These are phyloP conservation scores for Pyricularia sp. DNA, from an alignment of 2,329 filamentous ascomycete genomes.

Conservation along the genomic window DNA sequence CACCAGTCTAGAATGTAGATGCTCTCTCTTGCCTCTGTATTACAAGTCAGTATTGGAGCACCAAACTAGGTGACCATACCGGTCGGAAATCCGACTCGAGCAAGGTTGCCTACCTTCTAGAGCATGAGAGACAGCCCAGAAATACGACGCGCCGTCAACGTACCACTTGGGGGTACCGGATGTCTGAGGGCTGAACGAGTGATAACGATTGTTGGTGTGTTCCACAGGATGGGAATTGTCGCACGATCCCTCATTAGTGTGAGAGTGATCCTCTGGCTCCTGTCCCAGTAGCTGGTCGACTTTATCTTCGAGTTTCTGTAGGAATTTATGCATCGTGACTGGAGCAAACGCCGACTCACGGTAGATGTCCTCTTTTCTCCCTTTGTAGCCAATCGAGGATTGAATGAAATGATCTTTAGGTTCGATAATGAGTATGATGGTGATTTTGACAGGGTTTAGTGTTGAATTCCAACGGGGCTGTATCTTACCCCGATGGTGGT, in stretches of 20 bases:
- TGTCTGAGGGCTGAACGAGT: conserved; percentile 65
- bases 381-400: neutral
- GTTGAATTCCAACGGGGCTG: neutral
- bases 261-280: conserved; percentile 30
- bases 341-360: neutral
- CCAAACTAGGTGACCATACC: too few relatives aligned
- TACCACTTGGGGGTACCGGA: conserved; percentile 78
- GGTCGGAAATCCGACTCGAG: too few relatives aligned
- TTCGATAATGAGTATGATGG: neutral
- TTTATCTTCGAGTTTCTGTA: conserved; percentile 33
- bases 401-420: neutral
- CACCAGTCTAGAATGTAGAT: conserved; percentile 90
- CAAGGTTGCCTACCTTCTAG: conserved; percentile 44
- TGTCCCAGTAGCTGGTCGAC: conserved; percentile 29
- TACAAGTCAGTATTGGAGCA: neutral
- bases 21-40: conserved; percentile 56
- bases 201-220: conserved; percentile 42
- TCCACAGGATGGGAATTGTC: conserved; percentile 30
- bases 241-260: conserved; percentile 30
- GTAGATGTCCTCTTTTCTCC: neutral
- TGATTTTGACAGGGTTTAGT: neutral
- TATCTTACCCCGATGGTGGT: neutral
- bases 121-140: conserved; percentile 75
- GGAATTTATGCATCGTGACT: conserved; percentile 26
- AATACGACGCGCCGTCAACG: conserved; percentile 75